These are phyloP conservation scores for Plasmodium billcollinsi DNA, from an alignment of 169 alveolate genomes.

Conservation along the genomic window DNA sequence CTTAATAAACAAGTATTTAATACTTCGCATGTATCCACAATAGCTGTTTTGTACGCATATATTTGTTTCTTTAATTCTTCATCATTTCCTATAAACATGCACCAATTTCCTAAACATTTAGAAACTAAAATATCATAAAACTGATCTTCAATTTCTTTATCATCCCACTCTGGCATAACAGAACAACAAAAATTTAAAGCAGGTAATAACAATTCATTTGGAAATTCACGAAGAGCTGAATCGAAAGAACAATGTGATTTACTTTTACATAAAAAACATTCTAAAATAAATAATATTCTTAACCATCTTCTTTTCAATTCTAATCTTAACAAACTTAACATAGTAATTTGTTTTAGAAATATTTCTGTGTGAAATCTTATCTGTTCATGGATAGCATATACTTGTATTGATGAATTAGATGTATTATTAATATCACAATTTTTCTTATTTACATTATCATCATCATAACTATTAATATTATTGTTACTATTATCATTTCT, in stretches of 20 bases:
- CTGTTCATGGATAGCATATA: slow-evolving; percentile 43
- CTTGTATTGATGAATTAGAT: not conserved
- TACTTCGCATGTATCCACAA: slow-evolving; percentile 78
- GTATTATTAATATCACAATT: not conserved
- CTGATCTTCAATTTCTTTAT: slow-evolving; percentile 81
- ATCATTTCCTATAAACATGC: slow-evolving; percentile 78
- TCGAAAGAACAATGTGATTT: slow-evolving; percentile 78
- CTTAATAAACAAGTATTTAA: slow-evolving; percentile 64
- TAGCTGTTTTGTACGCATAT: slow-evolving; percentile 82
- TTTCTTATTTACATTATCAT: not conserved
- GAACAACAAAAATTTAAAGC: slow-evolving; percentile 81
- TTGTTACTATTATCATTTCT: not conserved
- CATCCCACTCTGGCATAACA: slow-evolving; percentile 79
- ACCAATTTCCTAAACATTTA: slow-evolving; percentile 84
- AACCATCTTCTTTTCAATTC: slow-evolving; percentile 83
- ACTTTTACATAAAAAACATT: slow-evolving; percentile 80
- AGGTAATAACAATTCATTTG: slow-evolving; percentile 80
- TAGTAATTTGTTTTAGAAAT: slow-evolving; percentile 57
- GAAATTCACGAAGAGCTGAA: slow-evolving; percentile 81
- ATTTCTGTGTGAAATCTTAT: slow-evolving; percentile 42
- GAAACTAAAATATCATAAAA: slow-evolving; percentile 82
- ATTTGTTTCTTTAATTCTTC: slow-evolving; percentile 79
- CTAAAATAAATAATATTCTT: slow-evolving; percentile 81
- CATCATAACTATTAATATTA: not conserved
- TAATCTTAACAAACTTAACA: slow-evolving; percentile 40